Base-by-base conservation (phyloP, 1,139 yeast genomes). In the Zygosaccharomyces pseudobailii region DNA sequence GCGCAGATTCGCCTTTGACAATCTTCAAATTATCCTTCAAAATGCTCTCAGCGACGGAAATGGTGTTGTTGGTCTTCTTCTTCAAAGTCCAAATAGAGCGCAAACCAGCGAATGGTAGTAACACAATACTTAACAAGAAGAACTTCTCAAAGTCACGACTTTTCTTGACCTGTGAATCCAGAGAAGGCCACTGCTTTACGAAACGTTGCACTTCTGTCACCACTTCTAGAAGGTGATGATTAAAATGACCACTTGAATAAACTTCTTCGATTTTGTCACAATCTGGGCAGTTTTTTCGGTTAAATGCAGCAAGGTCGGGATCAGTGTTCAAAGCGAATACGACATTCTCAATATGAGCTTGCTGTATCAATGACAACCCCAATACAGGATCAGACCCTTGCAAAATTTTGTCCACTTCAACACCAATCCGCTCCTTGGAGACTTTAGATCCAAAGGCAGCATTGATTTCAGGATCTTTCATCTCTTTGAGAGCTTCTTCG, bases 341-440 rank as follows among this genome's bases (percentile, higher is more conserved):
- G n/a, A 79, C 73, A 32, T 76, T 73, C 36, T 76, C 78, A 36
- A 88, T 71, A 1, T 74, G 73, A 9, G 80, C 77, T 40, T 73
- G 69, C 38, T 76, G 76, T 34, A 90, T 73, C 48, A 86, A 66
- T 20, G 72, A 68, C 42, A 89, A 68, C 0, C 94, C 96, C 52
- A 79, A 75, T 0, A 74, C 69, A 0, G 95, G 87, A 55, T 83
- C 74, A 4, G 65, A 59, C 22, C 94, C 80, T n/a, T 69, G 67
- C 35, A 90, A 69, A 35, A 84, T 84, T 66, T 94, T 94, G 43
- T 76, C 81, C 44, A 90, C 66, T 59, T 94, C 99, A 10, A 80
- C 82, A 3, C 97, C 97, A 10, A 94, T 83, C 55, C 99, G 75
- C 66, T 92, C 98, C 46, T 94, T 74, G 51, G 96, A 86, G 44